These are phyloP conservation scores for Friedmanniomyces endolithicus DNA, from an alignment of 495 filamentous ascomycete genomes.

Conservation along the genomic window DNA sequence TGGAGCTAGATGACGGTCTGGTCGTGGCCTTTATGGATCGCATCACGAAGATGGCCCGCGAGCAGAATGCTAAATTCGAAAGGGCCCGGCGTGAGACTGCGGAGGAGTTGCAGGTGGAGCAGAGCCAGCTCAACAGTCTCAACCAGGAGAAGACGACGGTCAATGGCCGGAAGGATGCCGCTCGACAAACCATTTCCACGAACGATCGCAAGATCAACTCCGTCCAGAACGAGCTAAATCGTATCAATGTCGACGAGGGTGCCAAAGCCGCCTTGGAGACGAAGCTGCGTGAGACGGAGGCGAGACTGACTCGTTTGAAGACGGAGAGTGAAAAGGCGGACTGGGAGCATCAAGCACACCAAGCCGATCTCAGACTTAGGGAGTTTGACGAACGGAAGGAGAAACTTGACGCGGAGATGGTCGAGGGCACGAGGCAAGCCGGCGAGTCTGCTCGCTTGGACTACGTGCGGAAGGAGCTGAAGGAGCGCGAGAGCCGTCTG, in stretches of 20 bases:
- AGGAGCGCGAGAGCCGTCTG: conserved; percentile 55
- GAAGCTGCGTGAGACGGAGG: conserved; percentile 55
- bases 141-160: conserved; percentile 53
- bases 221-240: conserved; percentile 53
- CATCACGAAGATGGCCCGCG: conserved; percentile 57
- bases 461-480: conserved; percentile 61
- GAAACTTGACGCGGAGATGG: conserved; percentile 58
- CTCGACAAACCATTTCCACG: conserved; percentile 52
- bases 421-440: conserved; percentile 66
- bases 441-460: conserved; percentile 68
- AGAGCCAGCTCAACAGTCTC: conserved; percentile 53
- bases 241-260: conserved; percentile 72
- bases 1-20: conserved; percentile 57
- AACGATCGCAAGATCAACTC: conserved; percentile 53
- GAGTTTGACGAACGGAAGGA: conserved; percentile 55
- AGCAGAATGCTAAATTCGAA: conserved; percentile 67
- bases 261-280: conserved; percentile 60
- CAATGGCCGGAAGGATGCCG: conserved; percentile 55
- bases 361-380: conserved; percentile 47
- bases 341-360: conserved; percentile 56
- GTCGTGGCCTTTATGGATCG: conserved; percentile 66
- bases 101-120: conserved; percentile 53
- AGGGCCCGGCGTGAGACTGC: conserved; percentile 58
- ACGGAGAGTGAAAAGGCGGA: conserved; percentile 45
- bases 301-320: conserved; percentile 48